phyloP scores from a whole-genome alignment of 139 green algal genomes.

The Coelastrella sp. region DNA sequence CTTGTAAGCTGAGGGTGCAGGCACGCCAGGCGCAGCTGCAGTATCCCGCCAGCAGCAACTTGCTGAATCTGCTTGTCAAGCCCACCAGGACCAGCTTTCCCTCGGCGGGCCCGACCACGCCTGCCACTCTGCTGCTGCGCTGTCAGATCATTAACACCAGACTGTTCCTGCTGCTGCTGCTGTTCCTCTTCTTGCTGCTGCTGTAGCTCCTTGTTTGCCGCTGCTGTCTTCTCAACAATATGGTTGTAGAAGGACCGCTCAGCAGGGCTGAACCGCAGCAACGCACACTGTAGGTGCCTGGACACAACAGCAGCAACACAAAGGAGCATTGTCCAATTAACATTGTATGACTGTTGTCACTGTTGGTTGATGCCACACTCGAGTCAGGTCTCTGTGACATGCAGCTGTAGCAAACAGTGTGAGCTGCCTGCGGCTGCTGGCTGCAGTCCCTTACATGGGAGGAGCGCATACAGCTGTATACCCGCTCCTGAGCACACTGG shows the following conservation, averaged over 20 bases:
- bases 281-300: conserved; percentile 48
- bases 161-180: background rate
- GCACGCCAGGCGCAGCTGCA: conserved; percentile 82
- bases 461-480: no score
- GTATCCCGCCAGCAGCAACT: conserved; percentile 47
- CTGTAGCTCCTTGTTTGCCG: conserved; percentile 24
- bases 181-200: conserved; percentile 14
- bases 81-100: background rate
- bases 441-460: no score
- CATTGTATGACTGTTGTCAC: background rate
- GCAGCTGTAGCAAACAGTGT: no score
- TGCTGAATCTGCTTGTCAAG: conserved; percentile 45
- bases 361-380: background rate
- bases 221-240: conserved; percentile 49
- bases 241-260: conserved; percentile 72
- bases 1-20: conserved; percentile 85
- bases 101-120: conserved; percentile 3
- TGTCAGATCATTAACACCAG: background rate
- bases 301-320: background rate
- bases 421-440: no score
- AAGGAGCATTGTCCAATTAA: background rate
- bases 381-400: no score
- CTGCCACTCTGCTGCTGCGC: background rate
- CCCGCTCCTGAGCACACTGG: background rate
- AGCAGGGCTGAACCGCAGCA: conserved; percentile 62